Base-by-base conservation (phyloP, 192 early-diverging fungal genomes). In the Coemansia sp. region DNA sequence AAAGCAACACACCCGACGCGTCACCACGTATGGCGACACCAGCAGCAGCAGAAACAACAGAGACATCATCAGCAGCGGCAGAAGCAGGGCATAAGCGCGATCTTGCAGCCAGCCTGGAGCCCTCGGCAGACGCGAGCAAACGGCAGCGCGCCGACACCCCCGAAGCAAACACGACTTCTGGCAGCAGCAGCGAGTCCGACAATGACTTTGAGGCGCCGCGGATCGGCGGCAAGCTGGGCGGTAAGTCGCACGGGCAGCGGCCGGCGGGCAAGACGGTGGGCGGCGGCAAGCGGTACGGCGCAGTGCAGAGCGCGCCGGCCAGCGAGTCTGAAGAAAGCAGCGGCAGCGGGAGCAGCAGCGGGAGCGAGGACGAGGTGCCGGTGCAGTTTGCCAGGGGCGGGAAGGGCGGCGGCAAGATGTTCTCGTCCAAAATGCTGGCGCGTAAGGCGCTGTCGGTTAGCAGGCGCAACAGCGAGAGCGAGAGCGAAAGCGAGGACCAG, bases 321-420 rank as follows among this genome's bases (percentile, higher is more conserved):
- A 19, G 18, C 13, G 44, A 41, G 42, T 57, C 55, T 6, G 47
- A 39, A 0, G 21, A 55, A 23, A 6, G 69, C 67, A 10, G 60
- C 50, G 1, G 64, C 51, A 19, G 58, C 51, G 14, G 57, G 25
- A 1, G 50, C 57, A 14, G 63, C 52, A n/a, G n/a, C n/a, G n/a
- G n/a, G n/a, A n/a, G n/a, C n/a, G 23, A 34, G 50, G 50, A 17
- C 1, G 21, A 44, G 18, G n/a, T 27, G n/a, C 43, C 48, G 25
- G 21, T 0, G 49, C 34, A 46, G 25, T 64, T 56, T 33, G 54
- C 62, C 1, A 17, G 62, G 0, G 74, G 74, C 2, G 74, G 74
- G 14, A 78, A 78, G 42, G 75, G 75, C 17, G 75, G 75, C 27
- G 75, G 75, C 22, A 78, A 78, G 27, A 78, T 78, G 75, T 78